Conservation (phyloP, 1,284 basidiomycete species). For the Rhizoctonia solani region DNA sequence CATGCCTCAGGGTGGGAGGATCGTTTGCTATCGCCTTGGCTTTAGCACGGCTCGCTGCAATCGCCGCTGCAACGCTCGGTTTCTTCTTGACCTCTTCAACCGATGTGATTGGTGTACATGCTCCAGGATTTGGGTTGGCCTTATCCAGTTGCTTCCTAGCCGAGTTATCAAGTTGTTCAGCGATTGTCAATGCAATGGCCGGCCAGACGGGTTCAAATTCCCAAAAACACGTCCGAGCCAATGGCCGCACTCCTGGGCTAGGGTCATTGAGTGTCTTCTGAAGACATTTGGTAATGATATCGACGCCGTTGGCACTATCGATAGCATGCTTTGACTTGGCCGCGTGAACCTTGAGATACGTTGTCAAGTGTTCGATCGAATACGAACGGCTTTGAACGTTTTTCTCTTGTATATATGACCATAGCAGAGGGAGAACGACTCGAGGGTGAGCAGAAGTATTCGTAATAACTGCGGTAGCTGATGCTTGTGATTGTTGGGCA, state of each 20-base stretch:
- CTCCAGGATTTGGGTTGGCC: constrained; percentile 65
- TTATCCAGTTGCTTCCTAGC: constrained; percentile 87
- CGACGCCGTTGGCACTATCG: constrained; percentile 67
- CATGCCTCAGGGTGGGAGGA: constrained; percentile 73
- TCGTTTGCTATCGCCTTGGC: constrained; percentile 80
- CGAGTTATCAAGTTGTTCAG: constrained; percentile 69
- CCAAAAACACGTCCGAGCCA: constrained; percentile 80
- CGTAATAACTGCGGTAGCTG: constrained; percentile 69
- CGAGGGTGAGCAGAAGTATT: constrained; percentile 76
- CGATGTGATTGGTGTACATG: constrained; percentile 31
- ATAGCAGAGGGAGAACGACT: constrained; percentile 71
- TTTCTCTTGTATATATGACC: constrained; percentile 80
- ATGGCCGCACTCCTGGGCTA: constrained; percentile 79
- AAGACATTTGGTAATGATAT: constrained; percentile 70
- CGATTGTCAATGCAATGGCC: constrained; percentile 63
- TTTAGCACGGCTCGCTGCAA: constrained; percentile 80
- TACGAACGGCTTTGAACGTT: constrained; percentile 78
- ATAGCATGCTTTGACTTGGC: constrained; percentile 63
- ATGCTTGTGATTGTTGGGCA: constrained; percentile 82
- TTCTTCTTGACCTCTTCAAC: constrained; percentile 56
- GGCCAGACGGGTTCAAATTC: constrained; percentile 77
- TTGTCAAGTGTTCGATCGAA: constrained; percentile 67
- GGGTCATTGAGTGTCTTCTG: constrained; percentile 76
- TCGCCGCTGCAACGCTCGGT: constrained; percentile 75
- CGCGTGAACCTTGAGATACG: constrained; percentile 73